These are phyloP conservation scores for Diaporthe vexans DNA, from an alignment of 2,329 filamentous ascomycete species.

Conservation along the genomic window DNA sequence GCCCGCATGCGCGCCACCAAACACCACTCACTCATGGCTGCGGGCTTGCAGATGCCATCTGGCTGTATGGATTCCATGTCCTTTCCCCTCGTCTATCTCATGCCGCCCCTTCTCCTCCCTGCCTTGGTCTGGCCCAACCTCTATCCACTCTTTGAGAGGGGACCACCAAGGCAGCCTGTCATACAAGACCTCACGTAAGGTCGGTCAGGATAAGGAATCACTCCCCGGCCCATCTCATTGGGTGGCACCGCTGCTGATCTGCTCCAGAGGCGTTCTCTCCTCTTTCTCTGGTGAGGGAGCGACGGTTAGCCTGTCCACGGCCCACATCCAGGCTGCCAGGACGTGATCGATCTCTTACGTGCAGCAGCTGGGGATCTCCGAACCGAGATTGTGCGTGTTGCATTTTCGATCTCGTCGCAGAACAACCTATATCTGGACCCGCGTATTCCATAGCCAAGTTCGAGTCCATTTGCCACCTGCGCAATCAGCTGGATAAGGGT, in stretches of 20 bases:
- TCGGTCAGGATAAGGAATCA: conserved; percentile 17
- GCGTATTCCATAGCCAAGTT: not conserved
- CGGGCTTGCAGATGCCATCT: conserved; percentile 38
- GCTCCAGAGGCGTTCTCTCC: not conserved
- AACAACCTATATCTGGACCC: not conserved
- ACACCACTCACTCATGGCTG: conserved; percentile 32
- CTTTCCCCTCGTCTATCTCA: not conserved
- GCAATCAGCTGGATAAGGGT: conserved; percentile 15
- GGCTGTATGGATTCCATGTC: not conserved
- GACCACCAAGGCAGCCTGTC: conserved; percentile 20
- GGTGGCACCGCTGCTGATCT: not conserved
- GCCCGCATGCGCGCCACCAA: conserved; percentile 37
- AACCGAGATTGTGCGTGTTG: conserved; percentile 35
- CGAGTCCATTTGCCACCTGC: not conserved
- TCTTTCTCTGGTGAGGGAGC: not conserved
- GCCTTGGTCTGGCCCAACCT: conserved; percentile 2
- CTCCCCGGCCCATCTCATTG: conserved; percentile 15
- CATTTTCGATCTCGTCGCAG: conserved; percentile 25
- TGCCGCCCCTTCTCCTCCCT: not conserved
- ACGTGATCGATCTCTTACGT: conserved; percentile 39
- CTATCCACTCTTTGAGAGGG: not conserved
- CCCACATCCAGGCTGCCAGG: conserved; percentile 13
- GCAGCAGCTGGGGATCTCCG: conserved; percentile 38
- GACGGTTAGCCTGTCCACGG: conserved; percentile 36
- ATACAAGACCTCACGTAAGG: not conserved